Base-by-base conservation (phyloP, 1,139 yeast species). In the Hyphopichia burtonii region DNA sequence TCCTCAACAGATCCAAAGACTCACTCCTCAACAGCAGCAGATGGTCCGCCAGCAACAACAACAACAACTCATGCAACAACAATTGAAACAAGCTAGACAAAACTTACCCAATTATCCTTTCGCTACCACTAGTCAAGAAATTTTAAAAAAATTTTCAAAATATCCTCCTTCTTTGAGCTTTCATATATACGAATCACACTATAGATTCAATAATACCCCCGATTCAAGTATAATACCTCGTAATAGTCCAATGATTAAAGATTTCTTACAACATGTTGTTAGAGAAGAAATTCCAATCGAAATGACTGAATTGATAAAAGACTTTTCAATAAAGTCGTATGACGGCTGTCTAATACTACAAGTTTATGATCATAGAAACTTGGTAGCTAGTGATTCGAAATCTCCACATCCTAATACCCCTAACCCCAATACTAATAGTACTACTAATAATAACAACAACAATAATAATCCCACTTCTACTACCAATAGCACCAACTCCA, bases 121-220 rank as follows among this genome's bases (percentile, higher is more conserved):
- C 56, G 82, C 86, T 12, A 87, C 86, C 51, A 82, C 91, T 4
- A 68, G 87, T 10, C 86, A 80, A 47, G 87, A 84, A 38, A 74
- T 93, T n/a, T 66, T 93, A 51, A 77, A 80, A 46, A 91, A 90
- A 58, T 90, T 83, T 58, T 82, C 85, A 46, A 80, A 82, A 46
- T 81, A 79, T 48, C 88, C 94, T 6, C 87, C 97, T 10, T 86
- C 96, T 36, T 63, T 93, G 45, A 94, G 84, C 47, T 82, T 93
- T 52, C 97, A 93, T 56, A 89, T 93, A 31, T 91, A 86, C 62
- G 95, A 88, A 52, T 87, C 88, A 39, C 96, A 91, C 62, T 93
- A 82, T 59, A 76, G 94, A 47, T 89, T 86, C 65, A 86, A 86
- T 45, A 82, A 82, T 52, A 61, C 71, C 3, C 75, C 60, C 45